Evolutionary conservation across 805 yeast species (phyloP), one percentile per base, ranked within the genome.

Genomic region (Lachancea waltii): DNA sequence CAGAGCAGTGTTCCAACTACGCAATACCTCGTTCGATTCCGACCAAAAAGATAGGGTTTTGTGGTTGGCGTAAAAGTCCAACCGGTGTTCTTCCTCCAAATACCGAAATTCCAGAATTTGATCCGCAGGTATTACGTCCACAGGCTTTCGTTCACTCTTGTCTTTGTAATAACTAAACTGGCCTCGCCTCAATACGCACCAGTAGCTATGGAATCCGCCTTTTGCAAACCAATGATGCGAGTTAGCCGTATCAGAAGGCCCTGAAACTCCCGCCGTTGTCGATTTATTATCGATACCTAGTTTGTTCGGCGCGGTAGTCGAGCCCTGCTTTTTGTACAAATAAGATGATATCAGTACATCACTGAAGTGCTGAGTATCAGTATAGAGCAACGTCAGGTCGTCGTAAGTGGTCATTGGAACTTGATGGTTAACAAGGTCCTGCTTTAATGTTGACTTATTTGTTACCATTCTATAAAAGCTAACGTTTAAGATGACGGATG

Each of bases 101-200:
- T 44, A 33, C 22, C 49, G 41, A 35, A 33, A 49, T 10, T 34
- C 44, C 17, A 51, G 31, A 13, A 49, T 35, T 4, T 45, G 37
- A 22, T 31, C 34, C 13, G 42, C 39, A 3, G 52, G 52, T 16
- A 51, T 42, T 2, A 51, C 55, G 21, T 36, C 43, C 15, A 47
- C 41, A 2, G 55, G 51, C 33, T 48, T 49, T 14, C 50, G 37
- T 33, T 51, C 55, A 24, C 45, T 45, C 20, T 35, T 41, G 36
- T 48, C 48, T 37, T 49, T 51, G 30, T 51, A 51, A 33, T 51
- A 51, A 33, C 53, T 48, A 25, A 51, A 43, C 33, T 51, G 55
- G n/a, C 42, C 45, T 23, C 43, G 36, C 28, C 55, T 37, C 14
- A 51, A 35, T 8, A 51, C 55, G 35, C 51, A 51, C 55, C 55